A percentile compares a stretch with the other conserved stretches of the same genome.
Conservation (phyloP, 1,139 yeast species). For the Geotrichum citri-aurantii region DNA sequence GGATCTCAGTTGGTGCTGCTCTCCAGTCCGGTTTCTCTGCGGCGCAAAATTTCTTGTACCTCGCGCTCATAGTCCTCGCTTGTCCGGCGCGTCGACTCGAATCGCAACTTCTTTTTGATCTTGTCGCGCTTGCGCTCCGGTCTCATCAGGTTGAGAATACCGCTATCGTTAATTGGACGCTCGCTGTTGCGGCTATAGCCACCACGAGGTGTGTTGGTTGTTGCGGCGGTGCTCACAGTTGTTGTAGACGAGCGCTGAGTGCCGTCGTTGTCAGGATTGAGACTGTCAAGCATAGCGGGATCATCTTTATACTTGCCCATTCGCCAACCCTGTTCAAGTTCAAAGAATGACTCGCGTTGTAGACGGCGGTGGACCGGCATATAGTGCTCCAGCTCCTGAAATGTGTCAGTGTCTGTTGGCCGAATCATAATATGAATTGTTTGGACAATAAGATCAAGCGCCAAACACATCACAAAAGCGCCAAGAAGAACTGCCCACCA, state of each 20-base stretch:
- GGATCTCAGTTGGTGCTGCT: not conserved
- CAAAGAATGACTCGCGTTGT: slow-evolving; percentile 66
- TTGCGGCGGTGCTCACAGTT: not conserved
- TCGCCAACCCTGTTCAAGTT: slow-evolving; percentile 74
- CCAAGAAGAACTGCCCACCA: slow-evolving; percentile 81
- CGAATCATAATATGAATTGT: slow-evolving; percentile 49
- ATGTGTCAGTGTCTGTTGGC: slow-evolving; percentile 74
- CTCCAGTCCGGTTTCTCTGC: slow-evolving; percentile 32
- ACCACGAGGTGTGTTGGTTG: not conserved
- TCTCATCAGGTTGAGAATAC: slow-evolving; percentile 32
- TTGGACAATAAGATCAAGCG: slow-evolving; percentile 61
- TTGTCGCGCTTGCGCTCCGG: slow-evolving; percentile 42
- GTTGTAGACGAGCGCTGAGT: slow-evolving; percentile 3
- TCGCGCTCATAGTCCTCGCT: slow-evolving; percentile 38
- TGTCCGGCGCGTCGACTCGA: slow-evolving; percentile 21
- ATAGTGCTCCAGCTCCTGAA: slow-evolving; percentile 71
- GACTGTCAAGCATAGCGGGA: slow-evolving; percentile 18
- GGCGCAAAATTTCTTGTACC: slow-evolving; percentile 35
- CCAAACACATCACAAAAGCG: slow-evolving; percentile 42
- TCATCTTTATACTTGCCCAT: slow-evolving; percentile 21
- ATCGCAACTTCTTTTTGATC: slow-evolving; percentile 27
- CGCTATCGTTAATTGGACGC: slow-evolving; percentile 1
- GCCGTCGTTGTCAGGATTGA: slow-evolving; percentile 3
- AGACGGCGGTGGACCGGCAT: slow-evolving; percentile 58
- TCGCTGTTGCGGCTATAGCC: slow-evolving; percentile 6